Evolutionary conservation across 176 grass and related monocot genomes (phyloP).

Genomic region (Carex kokanica): DNA sequence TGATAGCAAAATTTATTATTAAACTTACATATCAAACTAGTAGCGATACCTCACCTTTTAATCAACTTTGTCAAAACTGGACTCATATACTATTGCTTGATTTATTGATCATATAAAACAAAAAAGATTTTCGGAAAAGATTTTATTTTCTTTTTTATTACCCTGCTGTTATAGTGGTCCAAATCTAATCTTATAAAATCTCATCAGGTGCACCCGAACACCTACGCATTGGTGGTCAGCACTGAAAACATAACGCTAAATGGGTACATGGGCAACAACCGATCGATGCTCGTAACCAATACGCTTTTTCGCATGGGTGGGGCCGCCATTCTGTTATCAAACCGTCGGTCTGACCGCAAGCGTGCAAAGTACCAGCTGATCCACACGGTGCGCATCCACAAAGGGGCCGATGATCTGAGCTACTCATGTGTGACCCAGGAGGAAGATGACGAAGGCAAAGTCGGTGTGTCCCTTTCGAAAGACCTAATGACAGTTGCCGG

Average conservation of each 20-base stretch:
- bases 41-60: too few species aligned
- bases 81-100: too few species aligned
- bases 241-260: slow-evolving; percentile 97
- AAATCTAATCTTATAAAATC: not conserved
- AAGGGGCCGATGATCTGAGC: slow-evolving; percentile 61
- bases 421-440: slow-evolving; percentile 72
- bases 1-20: too few species aligned
- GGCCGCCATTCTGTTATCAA: slow-evolving; percentile 73
- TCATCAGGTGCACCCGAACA: slow-evolving; percentile 72
- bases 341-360: slow-evolving; percentile 34
- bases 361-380: slow-evolving; percentile 82
- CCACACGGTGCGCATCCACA: slow-evolving; percentile 80
- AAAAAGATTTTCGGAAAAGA: too few species aligned
- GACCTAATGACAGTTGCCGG: slow-evolving; percentile 92
- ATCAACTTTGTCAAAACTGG: too few species aligned
- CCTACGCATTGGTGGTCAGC: slow-evolving; percentile 80
- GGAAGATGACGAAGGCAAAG: slow-evolving; percentile 54
- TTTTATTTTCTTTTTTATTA: not conserved
- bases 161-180: not conserved
- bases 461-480: slow-evolving; percentile 78
- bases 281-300: slow-evolving; percentile 83
- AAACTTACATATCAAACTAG: too few species aligned
- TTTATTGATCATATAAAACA: too few species aligned
- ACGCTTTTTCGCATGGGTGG: slow-evolving; percentile 81
- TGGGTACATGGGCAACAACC: slow-evolving; percentile 89